phyloP scores from a whole-genome alignment of 169 alveolate species.

The Cytauxzoon felis region DNA sequence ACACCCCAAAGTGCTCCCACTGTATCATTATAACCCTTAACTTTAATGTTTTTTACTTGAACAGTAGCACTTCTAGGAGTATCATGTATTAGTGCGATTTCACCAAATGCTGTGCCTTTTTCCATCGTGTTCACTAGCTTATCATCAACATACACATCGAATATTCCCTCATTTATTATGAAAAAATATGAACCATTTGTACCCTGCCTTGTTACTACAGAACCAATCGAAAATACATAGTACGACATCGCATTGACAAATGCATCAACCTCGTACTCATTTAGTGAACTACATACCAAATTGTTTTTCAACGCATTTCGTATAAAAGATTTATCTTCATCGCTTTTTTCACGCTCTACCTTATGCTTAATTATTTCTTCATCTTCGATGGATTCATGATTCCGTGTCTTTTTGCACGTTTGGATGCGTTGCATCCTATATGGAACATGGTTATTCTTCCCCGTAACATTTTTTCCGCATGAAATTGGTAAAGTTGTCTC shows the following conservation, averaged over 20 bases:
- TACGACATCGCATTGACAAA: constrained; percentile 82
- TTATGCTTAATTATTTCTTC: constrained; percentile 50
- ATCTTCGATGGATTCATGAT: constrained; percentile 33
- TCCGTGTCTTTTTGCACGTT: constrained; percentile 3
- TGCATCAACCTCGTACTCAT: constrained; percentile 84
- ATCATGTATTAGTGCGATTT: constrained; percentile 95
- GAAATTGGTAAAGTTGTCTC: not conserved
- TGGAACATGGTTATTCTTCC: constrained; percentile 1
- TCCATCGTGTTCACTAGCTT: constrained; percentile 82
- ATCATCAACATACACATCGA: constrained; percentile 85
- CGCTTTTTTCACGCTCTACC: constrained; percentile 69
- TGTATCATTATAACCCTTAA: constrained; percentile 79
- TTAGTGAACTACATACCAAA: constrained; percentile 79
- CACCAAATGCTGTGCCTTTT: constrained; percentile 96
- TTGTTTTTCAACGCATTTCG: constrained; percentile 76
- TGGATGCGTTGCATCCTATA: constrained; percentile 20
- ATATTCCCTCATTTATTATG: constrained; percentile 78
- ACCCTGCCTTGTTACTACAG: constrained; percentile 82
- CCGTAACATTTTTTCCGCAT: not conserved
- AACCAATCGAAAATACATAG: constrained; percentile 78
- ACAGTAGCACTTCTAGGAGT: constrained; percentile 97
- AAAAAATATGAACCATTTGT: constrained; percentile 83
- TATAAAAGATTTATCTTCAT: constrained; percentile 74
- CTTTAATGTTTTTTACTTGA: constrained; percentile 83
- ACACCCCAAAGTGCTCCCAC: constrained; percentile 91